Base-by-base conservation (phyloP, 768 basidiomycete genomes). In the Albatrellus ellisii region DNA sequence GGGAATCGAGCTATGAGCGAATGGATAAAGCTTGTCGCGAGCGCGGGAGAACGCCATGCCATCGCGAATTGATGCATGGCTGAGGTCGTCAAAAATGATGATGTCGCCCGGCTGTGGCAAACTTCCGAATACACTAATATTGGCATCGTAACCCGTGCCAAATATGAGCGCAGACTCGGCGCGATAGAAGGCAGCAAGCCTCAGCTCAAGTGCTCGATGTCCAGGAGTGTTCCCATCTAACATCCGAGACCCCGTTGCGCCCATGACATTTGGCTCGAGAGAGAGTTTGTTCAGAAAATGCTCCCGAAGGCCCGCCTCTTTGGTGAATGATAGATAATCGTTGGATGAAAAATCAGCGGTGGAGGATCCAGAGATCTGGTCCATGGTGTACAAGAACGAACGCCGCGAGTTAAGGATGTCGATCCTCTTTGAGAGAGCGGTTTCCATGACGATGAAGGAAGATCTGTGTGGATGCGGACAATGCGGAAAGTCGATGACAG, bases 141-240 rank as follows among this genome's bases (percentile, higher is more conserved):
- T 78, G 35, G 75, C 75, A 47, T 63, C 68, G 53, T 62, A 74
- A 17, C 75, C 73, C 1, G 69, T 69, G 49, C 63, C 66, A 59
- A 73, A 71, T 1, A 75, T 55, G 8, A 77, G 55, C 0, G 70
- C 70, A 0, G 67, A 52, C 4, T 65, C 60, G 0, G 63, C 53
- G 8, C 52, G 39, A 55, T 67, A 72, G 53, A 64, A 65, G 3
- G 29, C 28, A 4, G 53, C 50, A 29, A 72, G 56, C 9, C 65
- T 60, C 17, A 42, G 36, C 50, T 74, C 73, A n/a, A 75, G 55
- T 9, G 52, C 50, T 21, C 55, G 46, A 47, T 72, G 70, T 0
- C 51, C 45, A 2, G 62, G 54, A 27, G 63, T 59, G 34, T 70
- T 72, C 1, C 57, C 59, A 43, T 64, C 67, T 4, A 66, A 54